These are phyloP conservation scores for Taphrina confusa DNA, from an alignment of 1,139 yeast species.

Conservation along the genomic window DNA sequence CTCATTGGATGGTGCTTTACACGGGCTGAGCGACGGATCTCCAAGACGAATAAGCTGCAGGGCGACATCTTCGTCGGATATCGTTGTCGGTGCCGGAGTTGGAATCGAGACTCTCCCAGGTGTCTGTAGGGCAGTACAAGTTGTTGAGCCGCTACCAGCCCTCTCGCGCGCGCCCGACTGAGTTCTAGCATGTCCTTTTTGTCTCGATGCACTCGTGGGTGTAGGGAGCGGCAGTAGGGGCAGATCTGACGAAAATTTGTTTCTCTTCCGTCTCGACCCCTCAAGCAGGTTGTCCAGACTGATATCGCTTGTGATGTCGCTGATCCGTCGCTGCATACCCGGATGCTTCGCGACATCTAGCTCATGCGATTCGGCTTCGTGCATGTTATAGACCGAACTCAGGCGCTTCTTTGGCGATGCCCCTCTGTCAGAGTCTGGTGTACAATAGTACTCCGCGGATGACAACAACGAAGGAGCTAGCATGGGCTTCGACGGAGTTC, in stretches of 20 bases:
- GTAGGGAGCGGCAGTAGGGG: constrained; percentile 31
- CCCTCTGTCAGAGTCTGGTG: constrained; percentile 18
- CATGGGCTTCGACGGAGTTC: constrained; percentile 16
- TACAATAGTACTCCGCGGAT: constrained; percentile 10
- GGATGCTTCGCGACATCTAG: background rate
- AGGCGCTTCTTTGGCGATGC: constrained; percentile 13
- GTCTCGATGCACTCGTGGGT: constrained; percentile 3
- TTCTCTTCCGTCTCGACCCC: constrained; percentile 34
- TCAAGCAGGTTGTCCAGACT: constrained; percentile 34
- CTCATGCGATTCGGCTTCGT: background rate
- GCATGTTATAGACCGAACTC: background rate
- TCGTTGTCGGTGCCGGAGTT: constrained; percentile 36
- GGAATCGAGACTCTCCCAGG: constrained; percentile 34
- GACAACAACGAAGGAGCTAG: constrained; percentile 20
- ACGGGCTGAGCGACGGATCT: constrained; percentile 30
- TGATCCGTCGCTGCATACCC: constrained; percentile 14
- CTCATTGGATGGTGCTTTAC: constrained; percentile 21
- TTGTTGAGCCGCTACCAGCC: constrained; percentile 9
- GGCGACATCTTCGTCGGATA: constrained; percentile 37
- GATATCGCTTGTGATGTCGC: constrained; percentile 32
- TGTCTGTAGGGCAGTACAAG: constrained; percentile 12
- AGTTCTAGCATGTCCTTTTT: constrained; percentile 9
- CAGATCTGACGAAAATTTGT: constrained; percentile 31
- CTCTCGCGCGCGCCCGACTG: constrained; percentile 16
- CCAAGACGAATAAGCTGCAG: constrained; percentile 37